These are phyloP conservation scores for Moelleriella libera DNA, from an alignment of 2,329 filamentous ascomycete genomes.

Conservation along the genomic window DNA sequence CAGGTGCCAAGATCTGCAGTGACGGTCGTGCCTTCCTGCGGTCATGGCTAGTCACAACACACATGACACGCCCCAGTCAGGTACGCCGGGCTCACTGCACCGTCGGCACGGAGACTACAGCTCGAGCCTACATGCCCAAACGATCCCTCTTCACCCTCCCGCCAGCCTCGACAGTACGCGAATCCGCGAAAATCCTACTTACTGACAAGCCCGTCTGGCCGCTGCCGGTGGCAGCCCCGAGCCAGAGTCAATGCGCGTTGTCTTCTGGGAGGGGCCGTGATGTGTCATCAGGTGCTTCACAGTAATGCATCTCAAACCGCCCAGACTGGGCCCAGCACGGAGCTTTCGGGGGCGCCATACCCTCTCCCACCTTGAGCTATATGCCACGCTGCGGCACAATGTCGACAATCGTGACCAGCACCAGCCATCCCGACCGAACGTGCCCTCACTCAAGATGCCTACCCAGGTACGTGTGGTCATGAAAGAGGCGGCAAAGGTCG, in stretches of 20 bases:
- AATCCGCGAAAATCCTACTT: no score
- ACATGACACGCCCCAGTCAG: no score
- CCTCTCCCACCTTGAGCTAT: not conserved
- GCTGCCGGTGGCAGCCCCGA: not conserved
- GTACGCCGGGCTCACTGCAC: no score
- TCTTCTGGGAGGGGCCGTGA: not conserved
- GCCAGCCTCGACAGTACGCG: not conserved
- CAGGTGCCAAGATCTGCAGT: not conserved
- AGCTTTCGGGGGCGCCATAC: not conserved
- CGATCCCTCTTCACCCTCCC: not conserved
- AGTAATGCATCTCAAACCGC: not conserved
- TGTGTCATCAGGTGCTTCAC: not conserved
- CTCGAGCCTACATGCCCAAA: not conserved
- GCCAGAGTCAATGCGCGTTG: not conserved
- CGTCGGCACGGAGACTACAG: not conserved
- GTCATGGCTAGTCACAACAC: no score
- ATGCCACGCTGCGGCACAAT: not conserved
- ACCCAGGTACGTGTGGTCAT: not conserved
- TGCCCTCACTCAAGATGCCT: not conserved
- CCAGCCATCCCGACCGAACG: not conserved
- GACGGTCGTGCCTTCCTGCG: not conserved
- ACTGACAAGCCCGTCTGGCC: no score
- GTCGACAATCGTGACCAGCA: not conserved
- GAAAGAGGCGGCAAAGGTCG: no score
- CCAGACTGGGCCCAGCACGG: not conserved